Conservation (phyloP, 2,329 filamentous ascomycete species). For the Colletotrichum destructivum region DNA sequence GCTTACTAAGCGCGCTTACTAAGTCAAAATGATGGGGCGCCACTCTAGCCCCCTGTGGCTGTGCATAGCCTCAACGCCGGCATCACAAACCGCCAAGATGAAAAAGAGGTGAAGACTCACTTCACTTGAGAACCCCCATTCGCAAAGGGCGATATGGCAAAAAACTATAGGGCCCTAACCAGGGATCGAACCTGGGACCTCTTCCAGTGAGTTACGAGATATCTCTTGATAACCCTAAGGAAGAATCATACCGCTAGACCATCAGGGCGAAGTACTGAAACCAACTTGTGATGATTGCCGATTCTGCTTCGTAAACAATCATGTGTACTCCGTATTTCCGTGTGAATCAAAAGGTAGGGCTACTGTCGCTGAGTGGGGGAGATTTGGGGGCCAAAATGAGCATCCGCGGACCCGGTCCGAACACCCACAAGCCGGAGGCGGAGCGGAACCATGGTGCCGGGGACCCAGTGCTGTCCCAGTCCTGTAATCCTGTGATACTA, state of each 20-base stretch:
- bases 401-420: not conserved
- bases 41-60: too few relatives aligned
- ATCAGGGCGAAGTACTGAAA: slow-evolving; percentile 2
- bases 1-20: too few relatives aligned
- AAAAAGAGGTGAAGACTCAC: too few relatives aligned
- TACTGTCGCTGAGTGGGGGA: not conserved
- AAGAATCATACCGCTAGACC: slow-evolving; percentile 32
- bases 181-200: not conserved
- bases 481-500: not conserved
- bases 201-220: too few relatives aligned
- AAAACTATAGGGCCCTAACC: slow-evolving; percentile 3
- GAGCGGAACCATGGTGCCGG: not conserved
- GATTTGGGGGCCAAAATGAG: not conserved
- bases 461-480: not conserved
- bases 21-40: too few relatives aligned
- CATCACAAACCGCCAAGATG: too few relatives aligned
- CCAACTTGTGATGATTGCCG: accelerated
- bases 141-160: not conserved
- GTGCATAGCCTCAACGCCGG: too few relatives aligned
- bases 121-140: too few relatives aligned
- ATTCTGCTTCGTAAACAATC: not conserved
- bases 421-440: not conserved
- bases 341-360: not conserved
- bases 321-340: too few relatives aligned
- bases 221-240: not conserved